These are phyloP conservation scores for Tulasnella sp. DNA, from an alignment of 768 basidiomycete genomes.

Conservation along the genomic window DNA sequence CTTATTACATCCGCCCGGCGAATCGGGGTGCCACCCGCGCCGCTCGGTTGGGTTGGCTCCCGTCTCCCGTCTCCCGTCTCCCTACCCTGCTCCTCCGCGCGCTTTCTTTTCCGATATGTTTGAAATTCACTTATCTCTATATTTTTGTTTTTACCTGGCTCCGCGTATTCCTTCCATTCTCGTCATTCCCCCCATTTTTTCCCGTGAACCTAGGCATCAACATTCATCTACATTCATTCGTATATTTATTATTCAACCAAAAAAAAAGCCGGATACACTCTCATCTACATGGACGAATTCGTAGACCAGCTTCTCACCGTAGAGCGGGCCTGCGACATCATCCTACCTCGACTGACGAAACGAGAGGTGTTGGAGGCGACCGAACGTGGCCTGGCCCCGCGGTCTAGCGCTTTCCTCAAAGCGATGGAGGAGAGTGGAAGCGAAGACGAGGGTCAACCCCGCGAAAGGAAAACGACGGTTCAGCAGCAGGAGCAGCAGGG, in stretches of 20 bases:
- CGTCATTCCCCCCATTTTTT: conserved; percentile 9
- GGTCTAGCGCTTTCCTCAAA: conserved; percentile 81
- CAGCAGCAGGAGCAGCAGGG: conserved; percentile 40
- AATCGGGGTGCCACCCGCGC: conserved; percentile 1
- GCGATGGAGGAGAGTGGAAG: conserved; percentile 60
- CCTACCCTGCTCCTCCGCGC: neutral
- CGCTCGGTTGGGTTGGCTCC: neutral
- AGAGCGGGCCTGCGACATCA: conserved; percentile 94
- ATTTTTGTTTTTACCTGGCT: neutral
- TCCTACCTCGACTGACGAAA: conserved; percentile 84
- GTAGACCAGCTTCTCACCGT: conserved; percentile 76
- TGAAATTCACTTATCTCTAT: conserved; percentile 10
- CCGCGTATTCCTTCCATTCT: conserved; percentile 4
- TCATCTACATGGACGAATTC: conserved; percentile 91
- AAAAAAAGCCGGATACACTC: conserved; percentile 68
- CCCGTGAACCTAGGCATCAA: conserved; percentile 12
- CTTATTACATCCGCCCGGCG: neutral
- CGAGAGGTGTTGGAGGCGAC: conserved; percentile 87
- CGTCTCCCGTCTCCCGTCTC: neutral
- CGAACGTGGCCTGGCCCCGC: conserved; percentile 78
- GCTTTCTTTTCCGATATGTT: conserved; percentile 12
- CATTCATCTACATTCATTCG: neutral
- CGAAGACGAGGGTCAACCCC: conserved; percentile 18
- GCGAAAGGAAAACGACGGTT: conserved; percentile 45
- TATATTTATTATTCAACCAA: neutral